Percentiles rank a stretch among this genome's conserved stretches.
Conservation (phyloP, 192 early-diverging fungal genomes). For the Oehlia diaphana region DNA sequence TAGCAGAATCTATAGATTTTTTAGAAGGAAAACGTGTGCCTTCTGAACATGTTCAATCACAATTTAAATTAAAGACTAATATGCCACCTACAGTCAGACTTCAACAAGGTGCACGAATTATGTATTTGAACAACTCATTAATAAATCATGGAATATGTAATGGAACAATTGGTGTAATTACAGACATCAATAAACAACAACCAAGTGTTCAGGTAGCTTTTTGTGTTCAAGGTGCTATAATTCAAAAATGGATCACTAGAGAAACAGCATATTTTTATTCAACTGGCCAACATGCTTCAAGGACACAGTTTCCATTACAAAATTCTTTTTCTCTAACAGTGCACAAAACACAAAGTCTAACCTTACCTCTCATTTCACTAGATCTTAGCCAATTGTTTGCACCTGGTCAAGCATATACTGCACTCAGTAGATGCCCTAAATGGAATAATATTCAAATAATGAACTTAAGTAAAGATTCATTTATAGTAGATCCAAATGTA, state of each 20-base stretch:
- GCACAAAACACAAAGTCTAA: not conserved
- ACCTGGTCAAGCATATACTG: no score
- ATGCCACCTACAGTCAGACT: not conserved
- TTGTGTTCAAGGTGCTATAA: not conserved
- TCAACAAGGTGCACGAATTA: not conserved
- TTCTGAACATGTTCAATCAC: not conserved
- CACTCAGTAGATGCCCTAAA: no score
- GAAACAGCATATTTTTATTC: not conserved
- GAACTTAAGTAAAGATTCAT: no score
- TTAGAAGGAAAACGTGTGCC: no score
- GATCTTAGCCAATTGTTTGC: no score
- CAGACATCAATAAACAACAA: not conserved
- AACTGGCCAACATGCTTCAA: not conserved
- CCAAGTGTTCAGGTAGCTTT: not conserved
- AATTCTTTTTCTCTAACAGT: not conserved
- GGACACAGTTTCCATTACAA: not conserved
- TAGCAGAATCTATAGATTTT: no score
- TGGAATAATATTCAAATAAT: no score
- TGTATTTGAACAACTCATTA: conserved; percentile 2
- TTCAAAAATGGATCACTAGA: not conserved
- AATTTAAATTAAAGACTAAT: not conserved
- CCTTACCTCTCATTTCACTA: not conserved
- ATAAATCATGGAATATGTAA: not conserved
- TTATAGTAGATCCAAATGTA: no score
- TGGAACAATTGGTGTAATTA: not conserved